Conservation (phyloP, 768 basidiomycete species). For the Boletus fagicola region DNA sequence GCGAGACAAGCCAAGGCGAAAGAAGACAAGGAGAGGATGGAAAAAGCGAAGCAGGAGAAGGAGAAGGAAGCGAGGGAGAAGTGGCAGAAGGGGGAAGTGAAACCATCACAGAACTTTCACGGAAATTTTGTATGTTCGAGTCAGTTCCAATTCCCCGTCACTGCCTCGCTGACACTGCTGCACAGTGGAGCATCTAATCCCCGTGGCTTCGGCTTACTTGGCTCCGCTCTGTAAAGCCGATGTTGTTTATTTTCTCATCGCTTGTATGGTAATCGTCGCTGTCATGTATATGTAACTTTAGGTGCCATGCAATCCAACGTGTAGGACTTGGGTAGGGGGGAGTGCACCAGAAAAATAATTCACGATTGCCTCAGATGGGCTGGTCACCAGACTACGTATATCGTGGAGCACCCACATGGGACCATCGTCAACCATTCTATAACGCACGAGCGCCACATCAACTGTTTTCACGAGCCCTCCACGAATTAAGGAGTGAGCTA, state of each 20-base stretch:
- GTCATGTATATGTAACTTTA: constrained; percentile 3
- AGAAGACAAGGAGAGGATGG: not conserved
- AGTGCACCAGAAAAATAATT: not conserved
- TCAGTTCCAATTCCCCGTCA: not conserved
- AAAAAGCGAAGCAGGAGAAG: not conserved
- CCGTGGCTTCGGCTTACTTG: not conserved
- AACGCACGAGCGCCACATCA: not conserved
- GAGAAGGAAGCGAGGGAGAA: too few species aligned
- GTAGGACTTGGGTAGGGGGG: not conserved
- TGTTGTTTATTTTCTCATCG: constrained; percentile 6
- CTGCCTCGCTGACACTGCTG: not conserved
- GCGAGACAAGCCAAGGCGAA: not conserved
- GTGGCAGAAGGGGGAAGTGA: not conserved
- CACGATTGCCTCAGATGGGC: too few species aligned
- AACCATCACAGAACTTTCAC: not conserved
- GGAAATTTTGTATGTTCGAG: constrained; percentile 6
- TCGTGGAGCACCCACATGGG: not conserved
- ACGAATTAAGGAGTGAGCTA: not conserved
- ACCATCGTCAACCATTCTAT: not conserved
- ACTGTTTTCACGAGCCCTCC: not conserved
- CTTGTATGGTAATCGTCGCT: not conserved
- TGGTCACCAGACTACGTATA: too few species aligned
- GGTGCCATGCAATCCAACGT: not conserved
- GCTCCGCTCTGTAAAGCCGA: constrained; percentile 1
- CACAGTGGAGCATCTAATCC: not conserved